These are phyloP conservation scores for Acorus gramineus DNA, from an alignment of 106 monocot species.

Conservation along the genomic window DNA sequence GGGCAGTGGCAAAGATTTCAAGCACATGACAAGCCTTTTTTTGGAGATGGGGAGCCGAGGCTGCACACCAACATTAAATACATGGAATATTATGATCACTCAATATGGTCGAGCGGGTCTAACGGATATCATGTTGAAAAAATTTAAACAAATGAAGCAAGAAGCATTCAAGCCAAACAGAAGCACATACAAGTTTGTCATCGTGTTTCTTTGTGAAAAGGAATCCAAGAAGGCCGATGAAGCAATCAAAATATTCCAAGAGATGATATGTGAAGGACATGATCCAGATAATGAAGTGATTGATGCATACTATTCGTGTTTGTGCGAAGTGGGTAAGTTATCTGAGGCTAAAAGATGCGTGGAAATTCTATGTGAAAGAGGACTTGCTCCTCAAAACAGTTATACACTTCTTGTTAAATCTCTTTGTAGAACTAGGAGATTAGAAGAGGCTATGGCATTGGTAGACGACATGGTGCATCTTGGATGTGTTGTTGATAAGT, in stretches of 20 bases:
- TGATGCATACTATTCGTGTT: conserved; percentile 42
- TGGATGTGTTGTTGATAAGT: conserved; percentile 39
- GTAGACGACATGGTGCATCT: conserved; percentile 22
- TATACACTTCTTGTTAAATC: conserved; percentile 54
- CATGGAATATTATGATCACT: conserved; percentile 88
- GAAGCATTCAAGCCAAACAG: conserved; percentile 39
- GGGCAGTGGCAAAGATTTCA: conserved; percentile 76
- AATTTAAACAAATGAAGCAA: conserved; percentile 68
- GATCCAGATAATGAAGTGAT: conserved; percentile 58
- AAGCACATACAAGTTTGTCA: conserved; percentile 63
- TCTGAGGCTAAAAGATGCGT: conserved; percentile 36
- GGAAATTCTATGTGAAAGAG: conserved; percentile 37
- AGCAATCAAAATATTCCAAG: conserved; percentile 55
- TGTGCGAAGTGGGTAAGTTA: conserved; percentile 54
- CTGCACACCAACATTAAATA: conserved; percentile 34
- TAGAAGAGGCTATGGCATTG: conserved; percentile 43
- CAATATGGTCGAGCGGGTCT: conserved; percentile 86
- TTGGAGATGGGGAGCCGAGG: conserved; percentile 55
- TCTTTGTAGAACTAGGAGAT: conserved; percentile 45
- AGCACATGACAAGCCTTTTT: conserved; percentile 62
- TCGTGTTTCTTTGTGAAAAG: conserved; percentile 63
- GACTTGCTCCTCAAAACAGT: conserved; percentile 40
- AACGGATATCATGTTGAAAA: conserved; percentile 63
- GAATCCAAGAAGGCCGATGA: conserved; percentile 59
- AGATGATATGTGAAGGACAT: conserved; percentile 48